phyloP scores from a whole-genome alignment of 2,329 filamentous ascomycete species.

The Ilyonectria sp. region DNA sequence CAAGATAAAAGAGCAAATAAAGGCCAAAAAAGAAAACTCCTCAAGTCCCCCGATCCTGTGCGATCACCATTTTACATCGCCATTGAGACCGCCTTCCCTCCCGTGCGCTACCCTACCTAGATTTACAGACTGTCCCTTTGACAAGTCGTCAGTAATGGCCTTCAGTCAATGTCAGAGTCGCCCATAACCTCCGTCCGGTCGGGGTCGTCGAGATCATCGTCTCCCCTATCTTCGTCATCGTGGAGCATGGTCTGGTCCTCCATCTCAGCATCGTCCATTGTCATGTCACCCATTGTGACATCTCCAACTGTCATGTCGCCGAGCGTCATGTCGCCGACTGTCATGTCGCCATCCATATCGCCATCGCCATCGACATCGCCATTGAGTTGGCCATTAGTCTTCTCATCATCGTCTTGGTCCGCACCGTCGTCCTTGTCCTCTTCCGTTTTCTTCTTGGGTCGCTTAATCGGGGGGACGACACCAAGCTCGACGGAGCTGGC shows the following conservation, averaged over 20 bases:
- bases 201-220: constrained; percentile 63
- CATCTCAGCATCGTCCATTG: constrained; percentile 64
- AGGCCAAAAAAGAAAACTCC: constrained; percentile 8
- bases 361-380: constrained; percentile 38
- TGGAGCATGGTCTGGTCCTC: constrained; percentile 59
- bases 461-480: constrained; percentile 64
- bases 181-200: constrained; percentile 57
- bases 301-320: constrained; percentile 52
- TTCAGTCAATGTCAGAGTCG: constrained; percentile 53
- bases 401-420: constrained; percentile 47
- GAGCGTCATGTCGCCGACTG: constrained; percentile 66
- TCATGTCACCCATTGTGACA: constrained; percentile 48
- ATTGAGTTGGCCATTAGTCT: constrained; percentile 47
- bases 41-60: constrained; percentile 7
- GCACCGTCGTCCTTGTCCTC: constrained; percentile 46
- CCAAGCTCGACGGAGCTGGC: constrained; percentile 61
- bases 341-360: constrained; percentile 59
- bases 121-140: constrained; percentile 6
- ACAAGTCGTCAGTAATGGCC: constrained; percentile 23
- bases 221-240: constrained; percentile 61
- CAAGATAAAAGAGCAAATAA: neutral
- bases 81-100: constrained; percentile 12
- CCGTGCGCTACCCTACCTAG: constrained; percentile 5
- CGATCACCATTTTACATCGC: constrained; percentile 16
- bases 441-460: constrained; percentile 49